Evolutionary conservation across 2,329 filamentous ascomycete genomes (phyloP), one percentile per base, ranked within the genome.

Genomic region (Cladosporium cucumerinum): DNA sequence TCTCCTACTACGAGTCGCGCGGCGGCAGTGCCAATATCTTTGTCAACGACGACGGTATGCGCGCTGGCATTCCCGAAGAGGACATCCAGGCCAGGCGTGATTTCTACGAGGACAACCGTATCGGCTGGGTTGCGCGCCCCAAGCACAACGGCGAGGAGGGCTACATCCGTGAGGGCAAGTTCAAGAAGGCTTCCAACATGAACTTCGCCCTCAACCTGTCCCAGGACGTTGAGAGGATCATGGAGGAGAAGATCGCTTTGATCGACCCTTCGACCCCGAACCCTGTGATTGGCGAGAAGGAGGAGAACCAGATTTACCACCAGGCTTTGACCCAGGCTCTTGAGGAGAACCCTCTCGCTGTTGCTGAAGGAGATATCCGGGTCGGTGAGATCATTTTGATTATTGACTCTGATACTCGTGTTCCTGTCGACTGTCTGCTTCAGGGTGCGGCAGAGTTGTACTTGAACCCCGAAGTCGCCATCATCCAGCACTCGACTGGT

Each of bases 21-120:
- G 89, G 89, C 67, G 89, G 89, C n/a, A 89, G 88, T 8, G 89
- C 88, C 68, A 91, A 91, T 75, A 87, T 92, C 78, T 90, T 92
- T 72, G 80, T 92, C 76, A 91, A 92, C 73, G 89, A 92, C 69
- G 89, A 92, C 69, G 89, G 89, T 71, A 81, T 92, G 57, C 89
- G 91, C 76, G 80, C 91, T 39, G 61, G 54, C 18, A 80, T 92
- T 54, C 78, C 81, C 10, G 76, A 78, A 23, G 79, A 81, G 34
- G 76, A 82, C 62, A 75, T 77, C 12, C 74, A 78, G 61, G 77
- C 75, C 12, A 74, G 81, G 16, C 80, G 78, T 54, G 77, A 81
- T 10, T 83, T 81, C 68, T 84, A 84, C 69, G 79, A 79, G 25
- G 81, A 83, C 62, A 79, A 84, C 69, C 79, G 75, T 59, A 82